Evolutionary conservation across 257 asterid genomes (phyloP).

Genomic region (Capsicum pubescens): DNA sequence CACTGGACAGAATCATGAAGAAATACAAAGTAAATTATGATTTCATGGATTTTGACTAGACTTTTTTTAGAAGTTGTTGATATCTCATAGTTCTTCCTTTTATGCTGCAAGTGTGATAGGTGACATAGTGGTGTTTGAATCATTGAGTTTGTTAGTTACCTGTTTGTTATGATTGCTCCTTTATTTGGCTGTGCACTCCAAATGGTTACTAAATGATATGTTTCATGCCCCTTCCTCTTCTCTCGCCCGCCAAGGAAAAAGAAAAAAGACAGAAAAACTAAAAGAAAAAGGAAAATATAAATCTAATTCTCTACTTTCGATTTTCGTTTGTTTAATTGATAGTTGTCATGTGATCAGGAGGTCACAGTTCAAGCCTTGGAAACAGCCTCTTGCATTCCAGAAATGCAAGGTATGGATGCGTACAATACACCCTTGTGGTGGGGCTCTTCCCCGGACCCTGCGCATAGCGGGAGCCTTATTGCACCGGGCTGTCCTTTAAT

Average conservation of each 20-base stretch:
- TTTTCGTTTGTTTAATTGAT: background rate
- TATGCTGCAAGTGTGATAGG: background rate
- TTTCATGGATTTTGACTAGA: background rate
- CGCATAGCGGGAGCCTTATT: too few species aligned
- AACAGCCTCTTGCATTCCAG: too few species aligned
- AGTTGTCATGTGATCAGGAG: too few species aligned
- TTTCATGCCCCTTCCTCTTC: background rate
- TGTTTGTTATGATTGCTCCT: slow-evolving; percentile 6
- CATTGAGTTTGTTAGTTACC: background rate
- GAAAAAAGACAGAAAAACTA: background rate
- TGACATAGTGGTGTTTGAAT: background rate
- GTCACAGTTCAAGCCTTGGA: too few species aligned
- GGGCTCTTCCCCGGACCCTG: too few species aligned
- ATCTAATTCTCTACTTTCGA: background rate
- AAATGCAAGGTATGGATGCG: too few species aligned
- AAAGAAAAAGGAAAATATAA: background rate
- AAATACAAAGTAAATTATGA: background rate
- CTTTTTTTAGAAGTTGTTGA: background rate
- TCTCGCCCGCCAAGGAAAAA: background rate
- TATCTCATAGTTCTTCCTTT: background rate
- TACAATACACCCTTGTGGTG: too few species aligned
- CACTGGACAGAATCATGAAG: background rate
- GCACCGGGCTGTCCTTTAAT: too few species aligned
- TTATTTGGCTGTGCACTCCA: background rate
- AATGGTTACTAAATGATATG: background rate